Conservation (phyloP, 306 rosid species). For the Sophora flavescens region DNA sequence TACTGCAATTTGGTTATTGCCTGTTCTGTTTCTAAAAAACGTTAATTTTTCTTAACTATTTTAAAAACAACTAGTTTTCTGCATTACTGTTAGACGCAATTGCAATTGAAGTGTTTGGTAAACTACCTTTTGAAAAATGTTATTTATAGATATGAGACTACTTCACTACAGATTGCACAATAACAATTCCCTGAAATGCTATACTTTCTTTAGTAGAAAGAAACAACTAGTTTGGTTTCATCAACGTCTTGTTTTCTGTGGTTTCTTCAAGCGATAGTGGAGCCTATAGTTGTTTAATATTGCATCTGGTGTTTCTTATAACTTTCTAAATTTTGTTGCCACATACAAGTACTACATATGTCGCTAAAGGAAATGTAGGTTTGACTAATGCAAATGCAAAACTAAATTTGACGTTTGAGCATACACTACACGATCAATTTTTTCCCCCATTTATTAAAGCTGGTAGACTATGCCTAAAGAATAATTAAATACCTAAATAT, state of each 20-base stretch:
- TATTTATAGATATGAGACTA: background rate
- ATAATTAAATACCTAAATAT: background rate
- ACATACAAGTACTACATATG: background rate
- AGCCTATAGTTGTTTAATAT: background rate
- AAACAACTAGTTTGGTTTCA: constrained; percentile 12
- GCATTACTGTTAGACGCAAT: background rate
- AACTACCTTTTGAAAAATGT: background rate
- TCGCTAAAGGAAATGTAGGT: background rate
- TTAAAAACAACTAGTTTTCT: constrained; percentile 7
- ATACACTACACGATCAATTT: background rate
- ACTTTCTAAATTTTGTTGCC: background rate
- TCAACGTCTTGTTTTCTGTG: background rate
- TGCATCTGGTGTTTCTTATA: background rate
- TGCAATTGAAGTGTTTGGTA: background rate
- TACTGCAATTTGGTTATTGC: background rate
- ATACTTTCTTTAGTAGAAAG: background rate
- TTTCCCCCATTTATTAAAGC: background rate
- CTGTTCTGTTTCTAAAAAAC: background rate
- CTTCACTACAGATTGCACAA: background rate
- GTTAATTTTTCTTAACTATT: background rate
- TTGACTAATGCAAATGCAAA: background rate
- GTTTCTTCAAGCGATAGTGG: background rate
- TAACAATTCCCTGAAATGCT: background rate
- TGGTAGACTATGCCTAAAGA: background rate
- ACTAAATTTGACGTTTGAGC: background rate